A percentile compares a stretch with the other conserved stretches of the same genome.
Evolutionary conservation across 495 filamentous ascomycete species (phyloP).

Genomic region (Penicillium parvum): DNA sequence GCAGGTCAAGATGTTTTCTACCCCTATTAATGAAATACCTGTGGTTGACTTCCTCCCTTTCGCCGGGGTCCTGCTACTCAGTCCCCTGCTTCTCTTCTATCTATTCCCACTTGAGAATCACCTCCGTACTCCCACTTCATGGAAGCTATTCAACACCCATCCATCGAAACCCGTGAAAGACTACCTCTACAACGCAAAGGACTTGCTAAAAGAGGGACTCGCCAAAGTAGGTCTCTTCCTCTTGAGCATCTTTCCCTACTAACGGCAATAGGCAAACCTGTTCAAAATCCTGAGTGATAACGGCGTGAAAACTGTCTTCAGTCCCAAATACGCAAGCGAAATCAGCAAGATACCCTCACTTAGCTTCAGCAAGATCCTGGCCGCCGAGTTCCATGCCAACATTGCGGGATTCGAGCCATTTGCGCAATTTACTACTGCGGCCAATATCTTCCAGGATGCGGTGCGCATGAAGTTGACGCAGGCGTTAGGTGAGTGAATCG

Average conservation of each 20-base stretch:
- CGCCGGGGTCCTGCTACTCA: neutral
- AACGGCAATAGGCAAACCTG: neutral
- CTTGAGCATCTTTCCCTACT: neutral
- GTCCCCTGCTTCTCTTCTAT: neutral
- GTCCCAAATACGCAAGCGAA: slow-evolving; percentile 16
- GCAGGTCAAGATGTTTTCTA: neutral
- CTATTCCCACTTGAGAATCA: neutral
- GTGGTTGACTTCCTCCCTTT: neutral
- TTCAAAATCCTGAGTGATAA: slow-evolving; percentile 14
- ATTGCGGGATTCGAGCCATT: slow-evolving; percentile 42
- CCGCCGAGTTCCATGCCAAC: slow-evolving; percentile 7
- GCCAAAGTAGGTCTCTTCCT: neutral
- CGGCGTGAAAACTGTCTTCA: slow-evolving; percentile 13
- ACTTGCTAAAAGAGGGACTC: neutral
- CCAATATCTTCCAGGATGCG: slow-evolving; percentile 12
- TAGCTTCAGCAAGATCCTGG: slow-evolving; percentile 4
- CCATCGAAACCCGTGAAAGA: too few relatives aligned
- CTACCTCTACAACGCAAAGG: too few relatives aligned
- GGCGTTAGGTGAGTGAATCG: slow-evolving; percentile 6
- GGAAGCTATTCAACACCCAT: neutral
- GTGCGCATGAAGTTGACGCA: slow-evolving; percentile 18
- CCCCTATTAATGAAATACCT: neutral
- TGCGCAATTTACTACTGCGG: neutral
- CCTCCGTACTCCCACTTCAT: neutral
- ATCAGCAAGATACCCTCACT: slow-evolving; percentile 14